These are phyloP conservation scores for Ophiostoma sp. DNA, from an alignment of 2,329 filamentous ascomycete genomes.

Conservation along the genomic window DNA sequence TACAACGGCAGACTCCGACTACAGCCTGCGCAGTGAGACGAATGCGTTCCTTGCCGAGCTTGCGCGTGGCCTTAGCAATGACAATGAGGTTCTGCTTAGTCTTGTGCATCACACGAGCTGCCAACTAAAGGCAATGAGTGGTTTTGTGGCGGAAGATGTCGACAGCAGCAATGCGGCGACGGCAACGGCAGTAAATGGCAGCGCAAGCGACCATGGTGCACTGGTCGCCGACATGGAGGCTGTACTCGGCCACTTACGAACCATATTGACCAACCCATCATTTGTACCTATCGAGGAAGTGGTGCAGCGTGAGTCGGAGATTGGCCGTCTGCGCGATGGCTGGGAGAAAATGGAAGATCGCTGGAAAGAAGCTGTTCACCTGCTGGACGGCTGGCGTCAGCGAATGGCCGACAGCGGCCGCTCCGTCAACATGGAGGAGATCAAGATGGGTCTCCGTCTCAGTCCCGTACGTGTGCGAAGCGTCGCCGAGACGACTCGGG, in stretches of 20 bases:
- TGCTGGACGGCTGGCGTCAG: slow-evolving; percentile 90
- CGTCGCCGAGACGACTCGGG: slow-evolving; percentile 43
- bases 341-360: slow-evolving; percentile 91
- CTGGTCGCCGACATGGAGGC: slow-evolving; percentile 69
- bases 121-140: slow-evolving; percentile 65
- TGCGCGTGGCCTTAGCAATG: slow-evolving; percentile 77
- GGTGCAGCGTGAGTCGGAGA: slow-evolving; percentile 86
- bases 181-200: slow-evolving; percentile 17
- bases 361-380: slow-evolving; percentile 81
- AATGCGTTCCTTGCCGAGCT: slow-evolving; percentile 85
- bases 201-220: slow-evolving; percentile 45
- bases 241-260: slow-evolving; percentile 74
- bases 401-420: slow-evolving; percentile 67
- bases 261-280: slow-evolving; percentile 85
- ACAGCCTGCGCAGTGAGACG: slow-evolving; percentile 77
- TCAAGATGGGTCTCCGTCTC: slow-evolving; percentile 62
- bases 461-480: slow-evolving; percentile 54
- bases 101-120: slow-evolving; percentile 67
- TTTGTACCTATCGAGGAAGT: slow-evolving; percentile 96
- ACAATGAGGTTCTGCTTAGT: slow-evolving; percentile 77
- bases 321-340: slow-evolving; percentile 71
- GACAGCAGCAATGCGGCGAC: slow-evolving; percentile 25
- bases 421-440: slow-evolving; percentile 62
- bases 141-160: slow-evolving; percentile 36
- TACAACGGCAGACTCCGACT: slow-evolving; percentile 38